Evolutionary conservation across 164 flowering plant genomes (phyloP), one percentile per base, ranked within the genome.

Genomic region (Cinnamomum chago): DNA sequence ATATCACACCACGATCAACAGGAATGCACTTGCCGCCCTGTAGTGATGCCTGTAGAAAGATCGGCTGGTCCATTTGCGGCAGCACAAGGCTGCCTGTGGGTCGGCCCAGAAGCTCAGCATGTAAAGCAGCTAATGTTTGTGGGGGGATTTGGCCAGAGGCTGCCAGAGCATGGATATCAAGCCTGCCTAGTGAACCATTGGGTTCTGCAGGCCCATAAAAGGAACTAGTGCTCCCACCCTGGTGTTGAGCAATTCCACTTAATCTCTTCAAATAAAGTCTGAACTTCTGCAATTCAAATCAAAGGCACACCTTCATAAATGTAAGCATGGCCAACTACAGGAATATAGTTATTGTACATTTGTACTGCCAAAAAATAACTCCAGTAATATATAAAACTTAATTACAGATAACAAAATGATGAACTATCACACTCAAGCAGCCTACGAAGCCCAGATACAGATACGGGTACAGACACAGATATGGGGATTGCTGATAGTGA

Each of bases 61-160:
- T 75, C 20, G 84, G 81, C 76, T 86, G 88, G 70, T 89, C 88
- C 74, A 83, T 67, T 28, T 80, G 76, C 25, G 91, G 83, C 72
- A 87, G 76, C 12, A 82, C 81, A 35, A 89, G 55, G 79, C 76
- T 83, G 62, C 89, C 81, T 17, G 89, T 73, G 33, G 94, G 88
- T 76, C 85, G 88, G 73, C 91, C 90, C 51, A 88, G 73, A 78
- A 92, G 86, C 82, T 90, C 94, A 72, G 92, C 86, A 28, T 92
- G 94, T 74, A 92, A 75, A 4, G 90, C 92, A 71, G 93, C 89
- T 71, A 92, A 80, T 67, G 95, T 87, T 58, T 89, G 91, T 22
- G 89, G 88, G 69, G 92, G 86, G 81, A 92, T 88, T 73, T 92
- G 92, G 14, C 93, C 94, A 72, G 94, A 89, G 33, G 91, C 90